A percentile compares a stretch with the other conserved stretches of the same genome.
These are phyloP conservation scores for Leucogyrophana mollusca DNA, from an alignment of 768 basidiomycete genomes.

Conservation along the genomic window DNA sequence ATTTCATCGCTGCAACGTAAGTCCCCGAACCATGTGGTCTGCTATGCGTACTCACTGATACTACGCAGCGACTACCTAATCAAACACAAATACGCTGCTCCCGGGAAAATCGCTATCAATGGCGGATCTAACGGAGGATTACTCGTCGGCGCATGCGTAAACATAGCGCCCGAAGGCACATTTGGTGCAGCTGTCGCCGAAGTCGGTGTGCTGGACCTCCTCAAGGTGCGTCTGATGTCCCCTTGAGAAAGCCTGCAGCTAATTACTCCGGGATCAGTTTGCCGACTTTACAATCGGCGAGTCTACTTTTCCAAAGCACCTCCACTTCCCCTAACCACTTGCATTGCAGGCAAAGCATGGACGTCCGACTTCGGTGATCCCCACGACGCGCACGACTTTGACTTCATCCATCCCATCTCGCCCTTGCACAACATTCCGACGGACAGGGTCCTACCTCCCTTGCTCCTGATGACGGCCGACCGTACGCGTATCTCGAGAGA, in stretches of 20 bases:
- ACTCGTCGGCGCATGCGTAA: conserved; percentile 81
- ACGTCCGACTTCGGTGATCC: conserved; percentile 78
- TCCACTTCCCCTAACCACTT: conserved; percentile 8
- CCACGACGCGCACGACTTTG: conserved; percentile 73
- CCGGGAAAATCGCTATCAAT: conserved; percentile 72
- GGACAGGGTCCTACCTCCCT: conserved; percentile 60
- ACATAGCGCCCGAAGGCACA: conserved; percentile 71
- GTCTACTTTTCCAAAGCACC: conserved; percentile 7
- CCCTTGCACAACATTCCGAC: conserved; percentile 78
- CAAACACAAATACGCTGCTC: conserved; percentile 65
- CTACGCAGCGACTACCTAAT: conserved; percentile 62
- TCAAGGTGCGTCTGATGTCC: conserved; percentile 50
- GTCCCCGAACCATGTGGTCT: no score
- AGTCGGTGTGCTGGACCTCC: conserved; percentile 78
- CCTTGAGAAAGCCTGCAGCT: not conserved
- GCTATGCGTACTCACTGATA: no score
- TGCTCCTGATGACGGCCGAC: conserved; percentile 79
- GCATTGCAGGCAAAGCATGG: conserved; percentile 63
- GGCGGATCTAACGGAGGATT: conserved; percentile 84
- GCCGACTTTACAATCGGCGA: conserved; percentile 74
- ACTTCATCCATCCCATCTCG: conserved; percentile 79
- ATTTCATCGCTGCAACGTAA: conserved; percentile 81
- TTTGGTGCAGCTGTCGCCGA: conserved; percentile 81
- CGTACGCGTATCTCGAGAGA: conserved; percentile 44
- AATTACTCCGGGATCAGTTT: conserved; percentile 42